These are phyloP conservation scores for Vitis amurensis DNA, from an alignment of 164 flowering plant genomes.

Conservation along the genomic window DNA sequence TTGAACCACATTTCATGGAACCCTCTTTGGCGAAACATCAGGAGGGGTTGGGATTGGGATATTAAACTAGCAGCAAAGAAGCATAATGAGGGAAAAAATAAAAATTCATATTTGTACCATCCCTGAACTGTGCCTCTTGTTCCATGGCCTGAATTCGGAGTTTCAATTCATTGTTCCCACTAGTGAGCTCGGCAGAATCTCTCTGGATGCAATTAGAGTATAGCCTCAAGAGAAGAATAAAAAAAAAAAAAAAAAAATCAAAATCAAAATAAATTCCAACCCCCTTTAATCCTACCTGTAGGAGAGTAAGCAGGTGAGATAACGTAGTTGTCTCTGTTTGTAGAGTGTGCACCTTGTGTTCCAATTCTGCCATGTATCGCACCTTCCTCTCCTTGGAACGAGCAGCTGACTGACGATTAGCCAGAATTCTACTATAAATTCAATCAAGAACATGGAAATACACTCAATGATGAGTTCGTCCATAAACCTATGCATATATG, in stretches of 20 bases:
- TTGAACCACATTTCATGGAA: neutral
- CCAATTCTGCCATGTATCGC: conserved; percentile 34
- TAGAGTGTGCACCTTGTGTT: conserved; percentile 42
- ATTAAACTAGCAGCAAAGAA: neutral
- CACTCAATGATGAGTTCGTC: neutral
- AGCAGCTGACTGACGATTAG: conserved; percentile 44
- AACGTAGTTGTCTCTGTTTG: conserved; percentile 40
- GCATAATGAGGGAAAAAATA: neutral
- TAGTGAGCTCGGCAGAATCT: conserved; percentile 52
- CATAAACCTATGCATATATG: neutral
- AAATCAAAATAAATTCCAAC: neutral
- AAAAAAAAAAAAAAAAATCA: too few relatives aligned
- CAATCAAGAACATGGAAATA: neutral
- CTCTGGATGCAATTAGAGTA: conserved; percentile 28
- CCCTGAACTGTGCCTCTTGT: conserved; percentile 64
- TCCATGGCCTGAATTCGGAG: conserved; percentile 70
- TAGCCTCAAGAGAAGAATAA: neutral
- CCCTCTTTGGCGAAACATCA: neutral
- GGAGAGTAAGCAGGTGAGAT: conserved; percentile 34
- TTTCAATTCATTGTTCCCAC: conserved; percentile 60
- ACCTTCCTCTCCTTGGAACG: conserved; percentile 40
- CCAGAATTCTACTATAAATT: conserved; percentile 29
- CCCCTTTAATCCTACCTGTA: conserved; percentile 23
- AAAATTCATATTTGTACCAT: conserved; percentile 32
- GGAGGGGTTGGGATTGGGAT: neutral